These are phyloP conservation scores for Penicillium occitanis DNA, from an alignment of 2,329 filamentous ascomycete genomes.

Conservation along the genomic window DNA sequence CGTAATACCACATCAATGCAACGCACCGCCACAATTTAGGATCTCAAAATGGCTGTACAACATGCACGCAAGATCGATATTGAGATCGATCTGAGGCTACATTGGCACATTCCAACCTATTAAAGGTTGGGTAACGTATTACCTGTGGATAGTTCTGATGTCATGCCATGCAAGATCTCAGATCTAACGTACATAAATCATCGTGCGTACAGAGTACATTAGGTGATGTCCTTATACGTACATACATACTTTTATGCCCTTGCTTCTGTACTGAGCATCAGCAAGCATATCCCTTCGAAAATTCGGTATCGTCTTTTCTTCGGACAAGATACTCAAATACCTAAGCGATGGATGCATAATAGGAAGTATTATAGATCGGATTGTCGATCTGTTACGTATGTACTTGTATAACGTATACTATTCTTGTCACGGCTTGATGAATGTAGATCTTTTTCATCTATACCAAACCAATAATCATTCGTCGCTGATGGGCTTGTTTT, in stretches of 20 bases:
- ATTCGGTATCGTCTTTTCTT: not conserved
- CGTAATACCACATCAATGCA: not conserved
- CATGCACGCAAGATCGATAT: not conserved
- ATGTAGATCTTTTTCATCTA: not conserved
- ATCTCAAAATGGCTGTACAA: not conserved
- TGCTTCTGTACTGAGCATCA: not conserved
- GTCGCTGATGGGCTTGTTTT: not conserved
- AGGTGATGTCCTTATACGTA: not conserved
- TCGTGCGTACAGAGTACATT: not conserved
- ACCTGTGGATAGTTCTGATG: not conserved
- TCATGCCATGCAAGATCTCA: slow-evolving; percentile 5
- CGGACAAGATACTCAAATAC: not conserved
- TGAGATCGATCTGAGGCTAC: not conserved
- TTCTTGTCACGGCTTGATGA: not conserved
- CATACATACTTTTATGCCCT: not conserved
- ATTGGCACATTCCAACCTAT: not conserved
- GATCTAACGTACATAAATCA: not conserved
- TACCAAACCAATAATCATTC: not conserved
- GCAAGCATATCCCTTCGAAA: not conserved
- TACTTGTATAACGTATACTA: not conserved
- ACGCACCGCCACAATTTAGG: not conserved
- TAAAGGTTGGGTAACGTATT: not conserved
- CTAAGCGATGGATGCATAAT: not conserved
- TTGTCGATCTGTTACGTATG: not conserved
- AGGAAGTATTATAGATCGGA: not conserved